These are phyloP conservation scores for Coniochaeta ligniaria DNA, from an alignment of 2,329 filamentous ascomycete genomes.

Conservation along the genomic window DNA sequence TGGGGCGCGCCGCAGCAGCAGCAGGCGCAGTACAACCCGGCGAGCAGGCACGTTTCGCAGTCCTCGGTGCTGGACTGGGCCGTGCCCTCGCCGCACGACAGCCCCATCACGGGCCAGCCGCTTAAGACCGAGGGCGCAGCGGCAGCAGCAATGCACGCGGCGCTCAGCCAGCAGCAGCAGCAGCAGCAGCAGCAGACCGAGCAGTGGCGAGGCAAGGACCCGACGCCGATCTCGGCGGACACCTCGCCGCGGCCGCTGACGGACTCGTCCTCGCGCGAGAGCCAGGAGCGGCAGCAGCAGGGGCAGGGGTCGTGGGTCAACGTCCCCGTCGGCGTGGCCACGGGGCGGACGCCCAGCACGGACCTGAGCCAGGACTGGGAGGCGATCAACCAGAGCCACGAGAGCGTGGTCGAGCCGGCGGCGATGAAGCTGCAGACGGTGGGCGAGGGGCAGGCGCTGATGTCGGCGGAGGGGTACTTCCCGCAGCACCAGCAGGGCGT, in stretches of 20 bases:
- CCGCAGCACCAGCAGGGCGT: not conserved
- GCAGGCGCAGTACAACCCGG: not conserved
- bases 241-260: not conserved
- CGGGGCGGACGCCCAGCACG: not conserved
- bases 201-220: not conserved
- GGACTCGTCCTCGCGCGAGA: not conserved
- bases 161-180: not conserved
- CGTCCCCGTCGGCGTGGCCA: not conserved
- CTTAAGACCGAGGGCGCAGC: not conserved
- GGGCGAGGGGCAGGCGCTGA: not conserved
- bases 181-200: not conserved
- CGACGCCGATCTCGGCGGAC: not conserved
- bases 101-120: not conserved
- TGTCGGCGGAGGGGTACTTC: not conserved
- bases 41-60: not conserved
- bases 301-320: not conserved
- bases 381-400: not conserved
- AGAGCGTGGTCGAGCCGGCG: not conserved
- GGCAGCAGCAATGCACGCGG: not conserved
- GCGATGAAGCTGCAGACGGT: not conserved
- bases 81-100: not conserved
- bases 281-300: not conserved
- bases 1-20: not conserved
- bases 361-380: not conserved
- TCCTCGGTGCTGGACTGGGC: not conserved